Evolutionary conservation across 352 stramenopile genomes (phyloP).

Genomic region (Thalassiosira hispida): DNA sequence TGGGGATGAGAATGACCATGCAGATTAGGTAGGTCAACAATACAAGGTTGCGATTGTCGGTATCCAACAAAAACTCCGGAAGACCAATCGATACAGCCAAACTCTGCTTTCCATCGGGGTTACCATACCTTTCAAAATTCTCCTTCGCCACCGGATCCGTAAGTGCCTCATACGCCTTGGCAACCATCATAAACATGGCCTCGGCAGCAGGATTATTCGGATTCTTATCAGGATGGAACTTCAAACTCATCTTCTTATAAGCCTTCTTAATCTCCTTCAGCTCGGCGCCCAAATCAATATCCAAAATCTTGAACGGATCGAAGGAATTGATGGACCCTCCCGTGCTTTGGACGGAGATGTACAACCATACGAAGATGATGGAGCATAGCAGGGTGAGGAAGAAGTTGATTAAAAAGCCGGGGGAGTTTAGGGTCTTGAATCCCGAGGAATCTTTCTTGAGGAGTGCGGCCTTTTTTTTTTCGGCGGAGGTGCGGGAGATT

Average conservation of each 20-base stretch:
- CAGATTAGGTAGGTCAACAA: conserved; percentile 98
- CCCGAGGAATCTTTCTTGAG: conserved; percentile 81
- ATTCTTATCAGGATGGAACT: conserved; percentile 92
- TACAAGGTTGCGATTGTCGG: conserved; percentile 97
- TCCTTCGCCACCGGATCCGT: conserved; percentile 95
- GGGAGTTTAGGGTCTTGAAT: conserved; percentile 82
- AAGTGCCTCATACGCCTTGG: conserved; percentile 93
- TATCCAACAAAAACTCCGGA: conserved; percentile 96
- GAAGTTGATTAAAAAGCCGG: conserved; percentile 84
- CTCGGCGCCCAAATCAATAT: conserved; percentile 90
- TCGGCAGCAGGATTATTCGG: conserved; percentile 95
- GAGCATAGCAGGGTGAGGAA: conserved; percentile 89
- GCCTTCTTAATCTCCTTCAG: conserved; percentile 95
- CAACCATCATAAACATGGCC: conserved; percentile 99
- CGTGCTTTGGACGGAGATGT: conserved; percentile 91
- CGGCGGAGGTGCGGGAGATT: conserved; percentile 75
- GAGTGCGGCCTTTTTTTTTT: conserved; percentile 80
- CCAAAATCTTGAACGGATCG: conserved; percentile 97
- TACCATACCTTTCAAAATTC: conserved; percentile 98
- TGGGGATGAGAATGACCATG: conserved; percentile 97
- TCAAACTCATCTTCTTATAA: conserved; percentile 83
- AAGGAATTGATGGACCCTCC: conserved; percentile 98
- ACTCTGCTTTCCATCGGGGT: conserved; percentile 97
- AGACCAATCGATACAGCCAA: conserved; percentile 96
- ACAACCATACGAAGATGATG: conserved; percentile 92